A percentile compares a stretch with the other conserved stretches of the same genome.
Evolutionary conservation across 805 yeast genomes (phyloP).

Genomic region (Candida lessepsii): DNA sequence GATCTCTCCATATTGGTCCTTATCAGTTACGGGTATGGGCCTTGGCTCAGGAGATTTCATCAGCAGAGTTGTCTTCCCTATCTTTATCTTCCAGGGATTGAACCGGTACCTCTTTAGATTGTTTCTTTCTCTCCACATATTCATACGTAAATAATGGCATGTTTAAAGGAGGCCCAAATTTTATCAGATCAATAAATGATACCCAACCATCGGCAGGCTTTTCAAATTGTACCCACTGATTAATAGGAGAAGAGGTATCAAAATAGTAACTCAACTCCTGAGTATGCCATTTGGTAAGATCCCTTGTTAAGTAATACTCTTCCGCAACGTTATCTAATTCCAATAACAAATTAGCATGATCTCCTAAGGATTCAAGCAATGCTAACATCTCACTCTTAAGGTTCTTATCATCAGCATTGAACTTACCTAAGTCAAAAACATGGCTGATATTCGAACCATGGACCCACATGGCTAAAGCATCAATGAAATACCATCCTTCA

Average conservation of each 20-base stretch:
- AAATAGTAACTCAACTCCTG: slow-evolving; percentile 21
- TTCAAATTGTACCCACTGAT: slow-evolving; percentile 3
- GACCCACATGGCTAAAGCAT: slow-evolving; percentile 19
- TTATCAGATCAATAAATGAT: slow-evolving; percentile 17
- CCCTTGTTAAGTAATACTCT: slow-evolving; percentile 21
- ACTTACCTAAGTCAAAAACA: slow-evolving; percentile 1
- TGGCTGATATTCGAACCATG: slow-evolving; percentile 14
- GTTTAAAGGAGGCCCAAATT: slow-evolving; percentile 24
- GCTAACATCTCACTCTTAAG: slow-evolving; percentile 12
- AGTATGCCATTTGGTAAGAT: slow-evolving; percentile 21
- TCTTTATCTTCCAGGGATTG: too few species aligned
- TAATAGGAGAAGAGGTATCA: slow-evolving; percentile 5
- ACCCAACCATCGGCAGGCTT: slow-evolving; percentile 23
- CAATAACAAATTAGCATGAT: slow-evolving; percentile 11
- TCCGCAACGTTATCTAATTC: slow-evolving; percentile 3
- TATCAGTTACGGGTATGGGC: too few species aligned
- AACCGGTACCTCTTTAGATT: neutral
- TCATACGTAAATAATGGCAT: slow-evolving; percentile 28
- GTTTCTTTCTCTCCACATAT: slow-evolving; percentile 13
- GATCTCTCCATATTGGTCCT: too few species aligned
- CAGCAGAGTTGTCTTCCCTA: too few species aligned
- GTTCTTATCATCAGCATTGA: slow-evolving; percentile 2
- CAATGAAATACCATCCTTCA: slow-evolving; percentile 22
- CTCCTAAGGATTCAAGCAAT: slow-evolving; percentile 13
- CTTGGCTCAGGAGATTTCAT: too few species aligned